Evolutionary conservation across 805 yeast species (phyloP).

Genomic region (Candida yuanshanica): DNA sequence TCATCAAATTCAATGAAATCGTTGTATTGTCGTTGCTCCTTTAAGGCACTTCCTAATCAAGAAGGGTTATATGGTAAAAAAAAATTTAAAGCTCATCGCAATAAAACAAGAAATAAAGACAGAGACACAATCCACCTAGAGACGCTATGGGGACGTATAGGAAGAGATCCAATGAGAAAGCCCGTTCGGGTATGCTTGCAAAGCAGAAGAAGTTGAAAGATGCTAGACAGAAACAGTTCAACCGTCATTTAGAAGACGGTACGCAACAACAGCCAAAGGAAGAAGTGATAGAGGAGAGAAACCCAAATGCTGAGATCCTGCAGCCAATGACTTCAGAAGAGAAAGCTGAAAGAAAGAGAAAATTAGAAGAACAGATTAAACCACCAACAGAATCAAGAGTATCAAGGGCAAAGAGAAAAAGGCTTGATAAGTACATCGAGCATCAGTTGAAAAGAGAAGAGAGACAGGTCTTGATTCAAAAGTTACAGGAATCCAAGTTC

Average conservation of each 20-base stretch:
- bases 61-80: neutral
- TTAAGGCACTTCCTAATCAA: too few species aligned
- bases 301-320: conserved; percentile 56
- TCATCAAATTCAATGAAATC: too few species aligned
- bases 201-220: conserved; percentile 65
- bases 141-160: conserved; percentile 90
- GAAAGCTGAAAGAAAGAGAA: conserved; percentile 57
- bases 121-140: neutral
- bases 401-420: conserved; percentile 63
- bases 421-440: conserved; percentile 88
- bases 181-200: conserved; percentile 77
- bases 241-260: conserved; percentile 41
- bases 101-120: neutral
- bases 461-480: conserved; percentile 68
- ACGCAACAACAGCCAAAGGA: conserved; percentile 19
- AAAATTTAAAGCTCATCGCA: conserved; percentile 16
- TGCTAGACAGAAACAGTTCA: conserved; percentile 66
- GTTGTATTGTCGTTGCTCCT: too few species aligned
- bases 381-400: conserved; percentile 64
- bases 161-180: conserved; percentile 77
- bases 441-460: conserved; percentile 88
- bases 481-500: conserved; percentile 54
- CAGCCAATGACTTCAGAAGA: conserved; percentile 63
- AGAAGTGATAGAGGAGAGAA: conserved; percentile 23
- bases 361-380: conserved; percentile 50